Conservation (phyloP, 371 early-diverging fungal genomes). For the Capillidium rhysosporum region DNA sequence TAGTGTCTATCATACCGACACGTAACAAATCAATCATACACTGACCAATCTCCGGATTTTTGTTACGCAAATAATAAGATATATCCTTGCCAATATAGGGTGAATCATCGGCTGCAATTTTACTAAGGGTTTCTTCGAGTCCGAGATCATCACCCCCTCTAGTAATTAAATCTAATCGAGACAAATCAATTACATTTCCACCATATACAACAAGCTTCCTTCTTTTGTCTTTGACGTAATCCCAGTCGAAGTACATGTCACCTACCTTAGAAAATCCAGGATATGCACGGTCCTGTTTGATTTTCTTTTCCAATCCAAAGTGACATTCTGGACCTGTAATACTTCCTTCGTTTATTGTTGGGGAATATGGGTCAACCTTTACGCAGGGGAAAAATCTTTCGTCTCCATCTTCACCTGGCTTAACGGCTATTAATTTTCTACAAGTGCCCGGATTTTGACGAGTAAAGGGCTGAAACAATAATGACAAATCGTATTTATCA, state of each 20-base stretch:
- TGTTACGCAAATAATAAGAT: constrained; percentile 11
- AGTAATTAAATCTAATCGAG: constrained; percentile 10
- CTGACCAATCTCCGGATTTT: constrained; percentile 8
- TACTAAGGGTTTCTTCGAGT: background rate
- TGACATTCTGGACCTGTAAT: constrained; percentile 41
- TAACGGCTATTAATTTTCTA: constrained; percentile 13
- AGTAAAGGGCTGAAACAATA: constrained; percentile 56
- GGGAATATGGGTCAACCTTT: constrained; percentile 20
- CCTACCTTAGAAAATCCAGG: constrained; percentile 27
- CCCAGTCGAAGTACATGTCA: constrained; percentile 50
- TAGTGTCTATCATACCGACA: constrained; percentile 53
- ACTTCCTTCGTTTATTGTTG: constrained; percentile 22
- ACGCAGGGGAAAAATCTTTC: constrained; percentile 54
- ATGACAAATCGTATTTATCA: constrained; percentile 52
- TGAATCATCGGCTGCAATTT: too few species aligned
- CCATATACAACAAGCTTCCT: constrained; percentile 46
- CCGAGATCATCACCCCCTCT: background rate
- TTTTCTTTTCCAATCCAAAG: constrained; percentile 17
- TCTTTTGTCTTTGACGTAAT: constrained; percentile 23
- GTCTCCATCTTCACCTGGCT: constrained; percentile 18
- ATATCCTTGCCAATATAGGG: constrained; percentile 16
- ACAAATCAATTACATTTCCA: constrained; percentile 43
- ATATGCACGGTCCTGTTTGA: constrained; percentile 7
- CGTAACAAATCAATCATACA: constrained; percentile 15
- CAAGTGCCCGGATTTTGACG: constrained; percentile 29